phyloP scores from a whole-genome alignment of 805 yeast species.

The Lipomyces sp. region DNA sequence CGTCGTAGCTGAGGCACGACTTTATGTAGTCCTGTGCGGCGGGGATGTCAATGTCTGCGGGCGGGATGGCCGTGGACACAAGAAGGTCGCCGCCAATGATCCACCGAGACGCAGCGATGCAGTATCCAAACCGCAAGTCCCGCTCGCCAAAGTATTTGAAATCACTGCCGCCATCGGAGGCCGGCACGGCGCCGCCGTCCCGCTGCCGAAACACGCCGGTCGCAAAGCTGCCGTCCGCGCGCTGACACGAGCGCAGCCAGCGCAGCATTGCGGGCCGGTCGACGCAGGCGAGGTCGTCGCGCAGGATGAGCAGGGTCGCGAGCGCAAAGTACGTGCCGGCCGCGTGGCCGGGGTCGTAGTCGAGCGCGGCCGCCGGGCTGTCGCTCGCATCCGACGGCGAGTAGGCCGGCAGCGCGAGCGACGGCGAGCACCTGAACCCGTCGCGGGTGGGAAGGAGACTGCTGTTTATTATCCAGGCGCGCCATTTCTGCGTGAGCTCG shows the following conservation, averaged over 20 bases:
- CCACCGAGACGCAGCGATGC: constrained; percentile 63
- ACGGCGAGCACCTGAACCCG: constrained; percentile 59
- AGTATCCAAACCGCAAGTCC: constrained; percentile 70
- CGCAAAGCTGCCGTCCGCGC: constrained; percentile 55
- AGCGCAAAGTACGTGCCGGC: constrained; percentile 78
- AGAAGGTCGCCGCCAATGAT: constrained; percentile 45
- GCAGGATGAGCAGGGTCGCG: constrained; percentile 50
- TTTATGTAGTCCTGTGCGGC: constrained; percentile 41
- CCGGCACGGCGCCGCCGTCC: constrained; percentile 25
- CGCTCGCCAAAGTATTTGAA: constrained; percentile 51
- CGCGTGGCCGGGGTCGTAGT: constrained; percentile 60
- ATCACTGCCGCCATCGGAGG: too few species aligned
- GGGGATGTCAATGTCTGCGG: constrained; percentile 38
- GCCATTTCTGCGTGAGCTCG: constrained; percentile 37
- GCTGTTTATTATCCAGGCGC: constrained; percentile 44
- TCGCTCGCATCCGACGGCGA: constrained; percentile 11
- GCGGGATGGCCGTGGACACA: constrained; percentile 30
- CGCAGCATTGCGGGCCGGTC: constrained; percentile 46
- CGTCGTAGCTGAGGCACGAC: constrained; percentile 48
- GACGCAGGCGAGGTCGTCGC: constrained; percentile 35
- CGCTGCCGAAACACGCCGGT: constrained; percentile 40
- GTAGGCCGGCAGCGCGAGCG: constrained; percentile 26
- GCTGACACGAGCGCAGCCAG: constrained; percentile 62
- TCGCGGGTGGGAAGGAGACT: constrained; percentile 32
- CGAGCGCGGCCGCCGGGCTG: constrained; percentile 2